Percentiles rank a stretch among this genome's conserved stretches.
These are phyloP conservation scores for Metschnikowia borealis DNA, from an alignment of 805 yeast genomes.

Conservation along the genomic window DNA sequence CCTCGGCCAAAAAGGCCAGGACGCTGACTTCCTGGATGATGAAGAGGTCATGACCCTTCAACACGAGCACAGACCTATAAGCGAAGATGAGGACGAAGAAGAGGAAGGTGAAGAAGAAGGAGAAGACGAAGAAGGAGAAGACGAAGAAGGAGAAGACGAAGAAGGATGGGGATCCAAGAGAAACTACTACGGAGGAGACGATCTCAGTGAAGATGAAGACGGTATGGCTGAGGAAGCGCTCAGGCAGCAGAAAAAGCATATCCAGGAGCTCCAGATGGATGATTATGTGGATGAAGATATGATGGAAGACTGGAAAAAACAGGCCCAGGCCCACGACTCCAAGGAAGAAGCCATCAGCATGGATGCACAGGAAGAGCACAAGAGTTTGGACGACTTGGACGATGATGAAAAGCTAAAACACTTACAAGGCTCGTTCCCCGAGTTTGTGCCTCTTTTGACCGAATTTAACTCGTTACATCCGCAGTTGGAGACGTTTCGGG, in stretches of 20 bases:
- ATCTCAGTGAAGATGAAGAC: constrained; percentile 67
- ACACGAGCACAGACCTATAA: constrained; percentile 8
- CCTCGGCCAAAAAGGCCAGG: constrained; percentile 18
- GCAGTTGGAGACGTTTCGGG: constrained; percentile 34
- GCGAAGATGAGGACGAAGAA: constrained; percentile 23
- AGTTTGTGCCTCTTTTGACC: constrained; percentile 68
- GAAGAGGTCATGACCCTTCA: constrained; percentile 50
- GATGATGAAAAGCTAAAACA: constrained; percentile 49
- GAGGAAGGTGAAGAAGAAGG: constrained; percentile 46
- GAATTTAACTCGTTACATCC: constrained; percentile 51
- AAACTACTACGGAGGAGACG: constrained; percentile 56
- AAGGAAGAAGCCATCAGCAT: constrained; percentile 17
- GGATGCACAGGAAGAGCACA: constrained; percentile 13
- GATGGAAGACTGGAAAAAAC: constrained; percentile 73
- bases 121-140: constrained; percentile 47
- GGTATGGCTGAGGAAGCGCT: constrained; percentile 87
- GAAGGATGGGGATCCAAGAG: constrained; percentile 44
- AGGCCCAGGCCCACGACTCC: constrained; percentile 45
- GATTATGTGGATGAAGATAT: constrained; percentile 64
- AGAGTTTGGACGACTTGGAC: constrained; percentile 36
- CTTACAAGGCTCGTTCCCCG: constrained; percentile 70
- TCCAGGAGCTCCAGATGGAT: constrained; percentile 68
- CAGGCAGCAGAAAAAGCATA: constrained; percentile 70
- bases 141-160: constrained; percentile 40
- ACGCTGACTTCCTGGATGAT: constrained; percentile 43